Evolutionary conservation across 2,329 filamentous ascomycete genomes (phyloP), one percentile per base, ranked within the genome.

Genomic region (Chaetomiaceae sp.): DNA sequence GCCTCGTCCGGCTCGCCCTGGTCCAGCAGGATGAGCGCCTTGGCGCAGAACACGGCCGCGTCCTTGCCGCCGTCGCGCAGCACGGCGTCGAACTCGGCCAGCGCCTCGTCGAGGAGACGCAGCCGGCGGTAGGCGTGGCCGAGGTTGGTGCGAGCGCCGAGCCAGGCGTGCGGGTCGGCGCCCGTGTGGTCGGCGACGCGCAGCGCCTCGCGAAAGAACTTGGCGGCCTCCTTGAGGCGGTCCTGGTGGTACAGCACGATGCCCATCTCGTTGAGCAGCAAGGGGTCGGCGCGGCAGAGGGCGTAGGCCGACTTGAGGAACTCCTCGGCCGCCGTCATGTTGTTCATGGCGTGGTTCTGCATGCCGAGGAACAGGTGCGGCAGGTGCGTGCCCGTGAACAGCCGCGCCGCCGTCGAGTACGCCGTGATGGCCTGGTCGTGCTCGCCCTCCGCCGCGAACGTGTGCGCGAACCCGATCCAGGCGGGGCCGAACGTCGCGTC

Each of bases 381-480:
- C 1, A 98, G 75, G 64, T 98, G 94, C 0, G 91, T 97, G 32
- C 93, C 93, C 72, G 96, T 95, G 67, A 98, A 98, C 0, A 98
- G 71, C 32, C 93, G 79, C 2, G 91, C 91, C 1, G 93, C 93
- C 1, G 93, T 98, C 24, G 88, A 95, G 68, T 98, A 98, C 0
- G 94, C 93, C 8, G 90, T 94, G 53, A 98, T 96, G 38, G 93
- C 93, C 68, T 98, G 93, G 64, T 98, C 93, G 65, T 97, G 90
- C 66, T 98, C 93, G 42, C 93, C 93, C 65, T 98, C 93, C 10
- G 89, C 90, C 1, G 93, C 93, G 63, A 98, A 98, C 0, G 93
- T 98, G 65, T 98, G 94, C 1, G 93, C 93, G 62, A 98, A 98
- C 1, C 94, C 93, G 54, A 98, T 97, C 93, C 93, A 98, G 3